Base-by-base conservation (phyloP, 805 yeast species). In the Kazachstania taianensis region DNA sequence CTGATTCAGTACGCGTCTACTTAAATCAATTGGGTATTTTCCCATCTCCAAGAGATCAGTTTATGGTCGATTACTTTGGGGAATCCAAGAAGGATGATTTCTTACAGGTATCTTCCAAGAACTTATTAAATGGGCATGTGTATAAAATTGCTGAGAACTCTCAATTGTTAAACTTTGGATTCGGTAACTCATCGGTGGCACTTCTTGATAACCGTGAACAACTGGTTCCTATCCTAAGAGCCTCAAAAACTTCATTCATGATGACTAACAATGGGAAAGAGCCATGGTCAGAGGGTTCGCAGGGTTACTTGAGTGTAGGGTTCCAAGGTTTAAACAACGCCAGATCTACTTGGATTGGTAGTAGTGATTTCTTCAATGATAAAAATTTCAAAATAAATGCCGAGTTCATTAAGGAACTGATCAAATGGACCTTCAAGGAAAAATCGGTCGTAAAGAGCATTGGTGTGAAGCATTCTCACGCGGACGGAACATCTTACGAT, bases 271-370 rank as follows among this genome's bases (percentile, higher is more conserved):
- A 64, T n/a, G 58, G 68, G 28, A 66, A 66, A 19, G 69, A 64
- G 20, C 45, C 76, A 3, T 87, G 95, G 94, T 75, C 82, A 10
- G 64, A 19, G n/a, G 96, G 96, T 20, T 66, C 75, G 29, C 94
- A 87, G 61, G 86, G 84, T 4, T 78, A 65, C 55, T 55, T 82
- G 35, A 73, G 77, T 16, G 94, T 75, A 7, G 92, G 77, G 1
- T 72, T 84, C 49, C 99, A 92, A 64, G 79, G 79, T 32, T 66
- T 75, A 38, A 73, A 73, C 53, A 73, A 73, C 53, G 82, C 94
- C 2, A 75, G 98, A 48, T 67, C 75, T 30, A 53, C 70, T 9
- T 85, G 96, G 95, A 49, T 79, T 13, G 97, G 96, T n/a, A 69
- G 81, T 31, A 63, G 62, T 19, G 65, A 67, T 15, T 61, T 81